Evolutionary conservation across 371 early-diverging fungal genomes (phyloP).

Genomic region (Basidiobolus meristosporus): DNA sequence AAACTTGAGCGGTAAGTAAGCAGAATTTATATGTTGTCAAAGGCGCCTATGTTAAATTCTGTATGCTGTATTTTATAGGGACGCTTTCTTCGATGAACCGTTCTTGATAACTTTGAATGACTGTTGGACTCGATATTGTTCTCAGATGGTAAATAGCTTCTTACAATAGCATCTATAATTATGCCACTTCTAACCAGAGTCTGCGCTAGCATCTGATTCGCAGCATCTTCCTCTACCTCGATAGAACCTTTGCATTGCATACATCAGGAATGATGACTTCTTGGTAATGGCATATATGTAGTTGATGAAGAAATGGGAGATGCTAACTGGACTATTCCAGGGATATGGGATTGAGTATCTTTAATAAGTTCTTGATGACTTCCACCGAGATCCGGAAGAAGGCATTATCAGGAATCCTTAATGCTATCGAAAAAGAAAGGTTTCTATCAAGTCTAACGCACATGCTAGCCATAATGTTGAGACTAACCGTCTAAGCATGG

Average conservation of each 20-base stretch:
- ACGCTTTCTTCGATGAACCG: neutral
- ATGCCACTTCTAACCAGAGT: too few relatives aligned
- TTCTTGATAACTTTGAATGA: slow-evolving; percentile 29
- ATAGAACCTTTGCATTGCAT: slow-evolving; percentile 71
- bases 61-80: slow-evolving; percentile 1
- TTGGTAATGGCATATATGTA: slow-evolving; percentile 19
- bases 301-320: too few relatives aligned
- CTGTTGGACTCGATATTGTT: slow-evolving; percentile 43
- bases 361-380: slow-evolving; percentile 31
- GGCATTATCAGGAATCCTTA: slow-evolving; percentile 23
- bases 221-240: slow-evolving; percentile 76
- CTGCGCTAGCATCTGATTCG: slow-evolving; percentile 36
- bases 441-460: slow-evolving; percentile 1
- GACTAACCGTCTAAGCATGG: slow-evolving; percentile 26
- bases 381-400: slow-evolving; percentile 22
- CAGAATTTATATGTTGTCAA: slow-evolving; percentile 1
- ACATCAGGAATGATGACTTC: slow-evolving; percentile 41
- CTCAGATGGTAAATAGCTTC: slow-evolving; percentile 26
- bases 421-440: slow-evolving; percentile 35
- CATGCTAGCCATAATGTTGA: too few relatives aligned
- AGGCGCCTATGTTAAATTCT: slow-evolving; percentile 1
- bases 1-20: slow-evolving; percentile 10
- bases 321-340: slow-evolving; percentile 7
- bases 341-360: slow-evolving; percentile 64
- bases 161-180: neutral